Percentiles rank a stretch among this genome's conserved stretches.
phyloP scores from a whole-genome alignment of 768 basidiomycete species.

The Phaeotremella skinneri region DNA sequence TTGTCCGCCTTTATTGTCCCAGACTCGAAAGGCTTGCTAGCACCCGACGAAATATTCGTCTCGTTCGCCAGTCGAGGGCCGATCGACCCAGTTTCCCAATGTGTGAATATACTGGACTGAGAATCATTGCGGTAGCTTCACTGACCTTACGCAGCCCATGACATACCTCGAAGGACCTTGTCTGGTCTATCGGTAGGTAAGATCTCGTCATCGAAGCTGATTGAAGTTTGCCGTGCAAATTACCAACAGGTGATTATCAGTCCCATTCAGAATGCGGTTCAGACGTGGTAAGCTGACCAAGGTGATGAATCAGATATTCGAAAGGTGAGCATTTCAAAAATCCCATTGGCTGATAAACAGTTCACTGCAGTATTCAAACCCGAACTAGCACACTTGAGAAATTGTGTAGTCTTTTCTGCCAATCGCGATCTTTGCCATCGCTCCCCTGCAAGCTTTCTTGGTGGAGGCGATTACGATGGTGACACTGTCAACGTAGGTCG shows the following conservation, averaged over 20 bases:
- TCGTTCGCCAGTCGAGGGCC: slow-evolving; percentile 22
- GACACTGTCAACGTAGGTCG: slow-evolving; percentile 29
- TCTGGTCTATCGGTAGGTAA: slow-evolving; percentile 21
- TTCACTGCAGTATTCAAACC: slow-evolving; percentile 34
- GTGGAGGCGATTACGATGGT: slow-evolving; percentile 47
- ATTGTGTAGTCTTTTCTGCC: slow-evolving; percentile 42
- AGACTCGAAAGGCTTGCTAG: slow-evolving; percentile 24
- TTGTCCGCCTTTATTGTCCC: slow-evolving; percentile 42
- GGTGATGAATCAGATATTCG: slow-evolving; percentile 24
- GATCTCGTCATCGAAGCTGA: neutral
- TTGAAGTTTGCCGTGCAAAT: slow-evolving; percentile 36
- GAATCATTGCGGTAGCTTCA: neutral
- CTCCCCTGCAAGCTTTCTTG: slow-evolving; percentile 36
- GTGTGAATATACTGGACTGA: neutral
- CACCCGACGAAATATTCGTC: slow-evolving; percentile 35
- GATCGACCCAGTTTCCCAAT: slow-evolving; percentile 24
- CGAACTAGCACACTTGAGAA: slow-evolving; percentile 36
- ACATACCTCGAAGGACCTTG: slow-evolving; percentile 27
- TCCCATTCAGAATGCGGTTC: neutral
- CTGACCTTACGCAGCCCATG: slow-evolving; percentile 10
- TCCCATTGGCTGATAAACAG: neutral
- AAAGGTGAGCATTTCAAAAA: slow-evolving; percentile 6
- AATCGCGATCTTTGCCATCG: slow-evolving; percentile 20
- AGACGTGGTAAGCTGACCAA: neutral
- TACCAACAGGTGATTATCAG: slow-evolving; percentile 23